A percentile compares a stretch with the other conserved stretches of the same genome.
Evolutionary conservation across 2,329 filamentous ascomycete genomes (phyloP).

Genomic region (Fusarium chaquense): DNA sequence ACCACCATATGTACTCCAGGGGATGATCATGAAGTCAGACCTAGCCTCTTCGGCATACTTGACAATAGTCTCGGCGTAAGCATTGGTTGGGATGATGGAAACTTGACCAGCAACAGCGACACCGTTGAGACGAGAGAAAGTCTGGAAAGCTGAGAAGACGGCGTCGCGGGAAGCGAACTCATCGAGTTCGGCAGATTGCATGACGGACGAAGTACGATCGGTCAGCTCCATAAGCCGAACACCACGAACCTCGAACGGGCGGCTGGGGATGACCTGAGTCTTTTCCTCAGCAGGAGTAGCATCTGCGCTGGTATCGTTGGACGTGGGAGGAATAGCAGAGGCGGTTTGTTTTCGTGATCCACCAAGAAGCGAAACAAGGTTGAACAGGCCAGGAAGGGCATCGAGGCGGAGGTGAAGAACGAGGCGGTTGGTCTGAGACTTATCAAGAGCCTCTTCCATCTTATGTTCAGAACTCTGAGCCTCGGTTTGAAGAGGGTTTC

Average conservation of each 20-base stretch:
- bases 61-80: conserved; percentile 82
- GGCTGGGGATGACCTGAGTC: not conserved
- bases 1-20: conserved; percentile 88
- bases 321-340: conserved; percentile 5
- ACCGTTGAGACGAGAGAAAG: conserved; percentile 86
- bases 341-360: conserved; percentile 32
- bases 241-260: conserved; percentile 67
- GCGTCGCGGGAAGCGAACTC: conserved; percentile 81
- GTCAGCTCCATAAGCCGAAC: conserved; percentile 89
- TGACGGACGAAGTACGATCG: conserved; percentile 93
- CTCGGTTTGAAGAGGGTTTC: conserved; percentile 50
- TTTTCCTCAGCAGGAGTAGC: conserved; percentile 9
- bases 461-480: conserved; percentile 43
- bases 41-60: conserved; percentile 76
- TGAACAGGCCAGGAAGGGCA: conserved; percentile 48
- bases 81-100: conserved; percentile 79
- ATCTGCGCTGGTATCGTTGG: not conserved
- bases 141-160: conserved; percentile 90
- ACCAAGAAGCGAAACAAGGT: conserved; percentile 47
- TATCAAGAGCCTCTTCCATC: conserved; percentile 47
- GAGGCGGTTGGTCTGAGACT: conserved; percentile 44
- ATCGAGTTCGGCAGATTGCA: conserved; percentile 88
- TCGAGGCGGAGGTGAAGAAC: conserved; percentile 49
- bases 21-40: conserved; percentile 82
- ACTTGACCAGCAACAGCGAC: conserved; percentile 85